These are phyloP conservation scores for Corymbia calophylla DNA, from an alignment of 441 rosid species.

Conservation along the genomic window DNA sequence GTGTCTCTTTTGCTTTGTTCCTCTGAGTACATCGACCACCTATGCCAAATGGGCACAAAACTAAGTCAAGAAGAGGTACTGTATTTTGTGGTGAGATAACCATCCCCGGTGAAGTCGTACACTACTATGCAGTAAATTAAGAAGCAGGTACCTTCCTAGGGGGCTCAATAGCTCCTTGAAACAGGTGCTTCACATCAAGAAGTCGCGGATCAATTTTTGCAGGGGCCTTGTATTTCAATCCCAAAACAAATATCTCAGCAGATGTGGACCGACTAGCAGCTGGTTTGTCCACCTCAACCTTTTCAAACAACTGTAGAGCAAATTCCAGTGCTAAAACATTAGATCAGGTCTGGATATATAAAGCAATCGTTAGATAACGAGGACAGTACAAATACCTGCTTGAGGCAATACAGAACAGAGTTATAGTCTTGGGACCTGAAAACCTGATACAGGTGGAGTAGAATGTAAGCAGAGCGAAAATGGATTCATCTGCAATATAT, in stretches of 20 bases:
- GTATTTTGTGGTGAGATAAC: background rate
- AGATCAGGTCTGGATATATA: background rate
- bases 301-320: conserved; percentile 64
- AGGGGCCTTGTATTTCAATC: conserved; percentile 79
- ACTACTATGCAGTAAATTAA: background rate
- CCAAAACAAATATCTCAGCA: conserved; percentile 81
- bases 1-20: conserved; percentile 65
- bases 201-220: conserved; percentile 84
- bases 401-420: conserved; percentile 69
- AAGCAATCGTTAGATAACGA: background rate
- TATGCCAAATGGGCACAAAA: conserved; percentile 14
- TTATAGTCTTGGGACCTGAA: conserved; percentile 92
- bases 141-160: conserved; percentile 34
- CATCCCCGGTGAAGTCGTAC: background rate
- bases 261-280: conserved; percentile 87
- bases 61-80: background rate
- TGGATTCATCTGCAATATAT: background rate
- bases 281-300: conserved; percentile 89
- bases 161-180: conserved; percentile 63
- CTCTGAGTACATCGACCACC: conserved; percentile 77
- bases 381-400: conserved; percentile 38
- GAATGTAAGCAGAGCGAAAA: background rate
- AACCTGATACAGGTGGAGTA: conserved; percentile 29
- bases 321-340: conserved; percentile 1
- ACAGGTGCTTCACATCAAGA: conserved; percentile 72